Evolutionary conservation across 1,284 basidiomycete species (phyloP).

Genomic region (Cryptococcus sp.): DNA sequence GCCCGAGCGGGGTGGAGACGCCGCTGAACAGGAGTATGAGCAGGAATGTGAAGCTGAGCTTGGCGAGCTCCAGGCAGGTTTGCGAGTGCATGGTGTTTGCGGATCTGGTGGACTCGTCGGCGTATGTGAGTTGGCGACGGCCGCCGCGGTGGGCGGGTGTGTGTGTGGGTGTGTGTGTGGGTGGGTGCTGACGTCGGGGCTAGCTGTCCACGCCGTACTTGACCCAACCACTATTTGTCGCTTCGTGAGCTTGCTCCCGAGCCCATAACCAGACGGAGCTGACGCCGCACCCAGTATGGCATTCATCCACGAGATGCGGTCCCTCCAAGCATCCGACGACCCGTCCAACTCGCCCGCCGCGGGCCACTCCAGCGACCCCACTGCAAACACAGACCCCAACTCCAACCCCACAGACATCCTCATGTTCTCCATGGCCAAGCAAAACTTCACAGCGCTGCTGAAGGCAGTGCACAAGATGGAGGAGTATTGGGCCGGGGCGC

Average conservation of each 20-base stretch:
- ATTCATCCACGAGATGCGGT: slow-evolving; percentile 49
- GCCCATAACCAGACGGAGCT: not conserved
- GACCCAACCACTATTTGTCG: slow-evolving; percentile 27
- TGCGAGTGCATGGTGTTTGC: slow-evolving; percentile 52
- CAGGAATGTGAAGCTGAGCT: slow-evolving; percentile 45
- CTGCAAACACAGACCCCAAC: not conserved
- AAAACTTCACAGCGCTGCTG: slow-evolving; percentile 46
- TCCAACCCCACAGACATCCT: slow-evolving; percentile 41
- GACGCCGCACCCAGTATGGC: slow-evolving; percentile 37
- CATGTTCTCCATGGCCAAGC: slow-evolving; percentile 46
- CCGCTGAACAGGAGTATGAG: slow-evolving; percentile 49
- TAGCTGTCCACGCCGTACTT: slow-evolving; percentile 25
- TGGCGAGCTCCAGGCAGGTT: slow-evolving; percentile 48
- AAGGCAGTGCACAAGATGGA: slow-evolving; percentile 48
- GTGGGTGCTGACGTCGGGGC: slow-evolving; percentile 1
- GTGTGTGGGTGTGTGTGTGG: not conserved
- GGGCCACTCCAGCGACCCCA: not conserved
- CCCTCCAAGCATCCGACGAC: slow-evolving; percentile 21
- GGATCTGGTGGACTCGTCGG: slow-evolving; percentile 39
- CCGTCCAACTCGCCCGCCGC: not conserved
- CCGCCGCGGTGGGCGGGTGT: no score
- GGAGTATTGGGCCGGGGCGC: slow-evolving; percentile 49
- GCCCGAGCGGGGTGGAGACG: slow-evolving; percentile 49
- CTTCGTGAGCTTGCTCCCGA: slow-evolving; percentile 15
- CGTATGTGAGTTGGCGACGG: slow-evolving; percentile 44